phyloP scores from a whole-genome alignment of 306 rosid genomes.

The Prunus padus region DNA sequence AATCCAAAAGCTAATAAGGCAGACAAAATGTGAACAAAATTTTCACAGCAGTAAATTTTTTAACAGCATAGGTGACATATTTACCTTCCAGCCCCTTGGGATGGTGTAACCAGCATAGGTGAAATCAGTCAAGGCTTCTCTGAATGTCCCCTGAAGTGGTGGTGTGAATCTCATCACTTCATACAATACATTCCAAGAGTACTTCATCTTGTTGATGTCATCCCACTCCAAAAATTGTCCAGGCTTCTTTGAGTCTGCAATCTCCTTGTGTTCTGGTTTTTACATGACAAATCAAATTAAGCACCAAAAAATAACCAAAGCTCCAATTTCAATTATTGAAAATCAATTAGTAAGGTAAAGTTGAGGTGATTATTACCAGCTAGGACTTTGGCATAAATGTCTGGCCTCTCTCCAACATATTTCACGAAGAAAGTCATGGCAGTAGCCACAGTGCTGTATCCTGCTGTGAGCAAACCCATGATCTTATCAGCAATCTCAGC shows the following conservation, averaged over 20 bases:
- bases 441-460: conserved; percentile 22
- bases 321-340: neutral
- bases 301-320: neutral
- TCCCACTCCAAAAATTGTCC: conserved; percentile 39
- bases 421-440: conserved; percentile 29
- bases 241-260: conserved; percentile 15
- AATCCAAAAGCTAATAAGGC: neutral
- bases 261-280: conserved; percentile 34
- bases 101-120: conserved; percentile 36
- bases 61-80: no score
- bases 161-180: conserved; percentile 45
- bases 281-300: neutral
- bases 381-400: conserved; percentile 46
- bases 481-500: conserved; percentile 42
- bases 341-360: neutral
- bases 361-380: conserved; percentile 28
- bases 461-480: conserved; percentile 24
- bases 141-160: conserved; percentile 44
- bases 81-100: conserved; percentile 45
- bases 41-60: neutral
- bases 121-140: conserved; percentile 32
- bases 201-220: conserved; percentile 37
- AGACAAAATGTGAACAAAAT: neutral
- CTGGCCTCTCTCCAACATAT: conserved; percentile 20
- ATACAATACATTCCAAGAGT: conserved; percentile 34